phyloP scores from a whole-genome alignment of 78 protist genomes.

The Cavenderia fasciculata region DNA sequence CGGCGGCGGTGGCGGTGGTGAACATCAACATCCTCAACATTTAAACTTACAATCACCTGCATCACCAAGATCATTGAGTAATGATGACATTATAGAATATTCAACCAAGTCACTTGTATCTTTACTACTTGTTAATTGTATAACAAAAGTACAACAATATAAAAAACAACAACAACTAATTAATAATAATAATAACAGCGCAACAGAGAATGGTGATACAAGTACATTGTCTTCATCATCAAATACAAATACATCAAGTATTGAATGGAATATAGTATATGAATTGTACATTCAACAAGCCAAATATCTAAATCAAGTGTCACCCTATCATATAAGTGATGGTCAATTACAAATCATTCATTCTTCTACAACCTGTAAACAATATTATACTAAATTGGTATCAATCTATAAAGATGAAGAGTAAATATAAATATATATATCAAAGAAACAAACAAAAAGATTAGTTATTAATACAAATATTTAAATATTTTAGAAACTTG shows the following conservation, averaged over 20 bases:
- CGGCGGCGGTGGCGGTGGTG: too few species aligned
- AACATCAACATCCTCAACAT: neutral
- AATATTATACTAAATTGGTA: conserved; percentile 27
- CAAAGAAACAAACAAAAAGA: neutral
- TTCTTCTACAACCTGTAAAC: neutral
- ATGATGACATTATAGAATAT: neutral
- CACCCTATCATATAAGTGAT: neutral
- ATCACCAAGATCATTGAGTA: neutral
- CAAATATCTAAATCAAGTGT: neutral
- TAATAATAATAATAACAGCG: too few species aligned
- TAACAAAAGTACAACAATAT: neutral
- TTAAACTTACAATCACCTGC: neutral
- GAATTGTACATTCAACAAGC: neutral
- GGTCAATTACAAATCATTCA: neutral
- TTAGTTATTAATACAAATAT: neutral
- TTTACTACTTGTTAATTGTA: conserved; percentile 19
- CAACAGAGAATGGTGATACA: neutral
- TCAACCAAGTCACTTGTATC: neutral
- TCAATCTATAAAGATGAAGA: conserved; percentile 4
- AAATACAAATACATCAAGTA: too few species aligned
- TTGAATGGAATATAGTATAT: conserved; percentile 3
- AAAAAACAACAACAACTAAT: too few species aligned
- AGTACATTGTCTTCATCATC: too few species aligned
- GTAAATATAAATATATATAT: neutral
- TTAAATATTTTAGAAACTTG: neutral